These are phyloP conservation scores for Chaetoceros tenuissimus DNA, from an alignment of 108 stramenopile species.

Conservation along the genomic window DNA sequence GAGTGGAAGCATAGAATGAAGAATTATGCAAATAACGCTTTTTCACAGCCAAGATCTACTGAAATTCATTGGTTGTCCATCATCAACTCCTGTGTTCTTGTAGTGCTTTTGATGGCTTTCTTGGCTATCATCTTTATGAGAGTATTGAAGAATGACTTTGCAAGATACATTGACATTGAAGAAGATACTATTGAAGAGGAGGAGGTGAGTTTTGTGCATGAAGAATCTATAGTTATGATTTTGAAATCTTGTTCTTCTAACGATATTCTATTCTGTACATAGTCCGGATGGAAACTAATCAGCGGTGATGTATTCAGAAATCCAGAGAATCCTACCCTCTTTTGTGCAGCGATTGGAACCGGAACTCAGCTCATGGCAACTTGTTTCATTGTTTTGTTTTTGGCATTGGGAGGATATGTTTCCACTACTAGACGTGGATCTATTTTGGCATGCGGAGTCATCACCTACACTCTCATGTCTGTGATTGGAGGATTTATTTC, in stretches of 20 bases:
- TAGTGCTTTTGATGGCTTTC: conserved; percentile 92
- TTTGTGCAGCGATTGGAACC: conserved; percentile 85
- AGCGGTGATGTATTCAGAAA: conserved; percentile 97
- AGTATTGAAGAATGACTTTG: conserved; percentile 95
- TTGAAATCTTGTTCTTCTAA: conserved; percentile 1
- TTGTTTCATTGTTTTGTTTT: conserved; percentile 67
- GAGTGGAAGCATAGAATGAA: conserved; percentile 82
- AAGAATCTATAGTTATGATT: conserved; percentile 1
- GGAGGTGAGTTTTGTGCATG: conserved; percentile 49
- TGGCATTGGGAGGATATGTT: conserved; percentile 83
- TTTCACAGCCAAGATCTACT: conserved; percentile 72
- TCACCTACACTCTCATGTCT: conserved; percentile 89
- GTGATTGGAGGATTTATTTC: conserved; percentile 81
- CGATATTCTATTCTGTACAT: not conserved
- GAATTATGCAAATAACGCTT: conserved; percentile 77
- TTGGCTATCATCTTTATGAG: conserved; percentile 92
- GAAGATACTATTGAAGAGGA: conserved; percentile 90
- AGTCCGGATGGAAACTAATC: conserved; percentile 97
- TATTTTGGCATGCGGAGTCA: conserved; percentile 82
- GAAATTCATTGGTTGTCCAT: conserved; percentile 98
- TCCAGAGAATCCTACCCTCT: conserved; percentile 69
- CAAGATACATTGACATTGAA: conserved; percentile 92
- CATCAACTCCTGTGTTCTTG: conserved; percentile 96
- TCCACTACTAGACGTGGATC: conserved; percentile 90
- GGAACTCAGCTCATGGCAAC: conserved; percentile 84